Base-by-base conservation (phyloP, 495 filamentous ascomycete species). In the Eremomyces bilateralis region DNA sequence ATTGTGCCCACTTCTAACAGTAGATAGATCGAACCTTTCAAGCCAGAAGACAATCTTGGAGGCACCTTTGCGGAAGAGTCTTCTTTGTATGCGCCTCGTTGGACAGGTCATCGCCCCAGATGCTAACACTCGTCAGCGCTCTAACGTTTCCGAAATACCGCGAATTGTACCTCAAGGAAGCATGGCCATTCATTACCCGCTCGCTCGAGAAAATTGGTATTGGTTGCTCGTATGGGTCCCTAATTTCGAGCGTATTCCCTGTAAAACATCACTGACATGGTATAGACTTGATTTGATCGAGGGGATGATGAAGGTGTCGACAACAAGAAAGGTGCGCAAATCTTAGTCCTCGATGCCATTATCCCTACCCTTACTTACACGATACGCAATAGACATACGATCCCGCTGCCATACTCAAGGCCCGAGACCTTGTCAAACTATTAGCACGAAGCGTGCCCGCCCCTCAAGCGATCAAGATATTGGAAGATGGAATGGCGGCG, bases 111-210 rank as follows among this genome's bases (percentile, higher is more conserved):
- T 33, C 6, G 8, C 6, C 6, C 6, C 11, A 10, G 11, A 33
- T n/a, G 8, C 15, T 12, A 33, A 33, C 30, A 33, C 24, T n/a
- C n/a, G n/a, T n/a, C 16, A 33, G 24, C 49, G 73, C 72, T 47
- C 81, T 75, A 3, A 71, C 95, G 2, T 97, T 99, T 56, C 88
- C 88, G 30, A 94, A 94, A 58, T 99, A 99, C 58, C 80, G 90
- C 39, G 88, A 99, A 63, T 64, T 76, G 24, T 95, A 95, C 48
- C 64, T 95, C 38, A 77, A 75, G 41, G 76, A 88, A 57, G 76
- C 82, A 46, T 99, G 88, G 88, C 82, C 88, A 1, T 49, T 67
- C 33, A 60, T 78, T 27, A 95, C 83, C 17, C 72, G 74, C 38
- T 57, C 76, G 1, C 67, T 93, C 41, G 77, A 83, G 47, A 84